These are phyloP conservation scores for Diplodia seriata DNA, from an alignment of 2,329 filamentous ascomycete species.

Conservation along the genomic window DNA sequence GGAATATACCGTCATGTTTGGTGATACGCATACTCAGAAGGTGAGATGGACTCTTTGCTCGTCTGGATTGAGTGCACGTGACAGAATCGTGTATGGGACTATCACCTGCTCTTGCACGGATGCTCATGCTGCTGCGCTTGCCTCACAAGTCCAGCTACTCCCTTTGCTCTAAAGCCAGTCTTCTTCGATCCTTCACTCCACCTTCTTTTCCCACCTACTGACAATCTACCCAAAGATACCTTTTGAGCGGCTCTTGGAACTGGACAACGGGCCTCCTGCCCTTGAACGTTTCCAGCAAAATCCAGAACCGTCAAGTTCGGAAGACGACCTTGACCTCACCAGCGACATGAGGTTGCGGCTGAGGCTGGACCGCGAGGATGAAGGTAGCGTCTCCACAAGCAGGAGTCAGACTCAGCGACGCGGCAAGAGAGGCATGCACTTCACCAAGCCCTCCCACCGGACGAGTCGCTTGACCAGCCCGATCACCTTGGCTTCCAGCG, in stretches of 20 bases:
- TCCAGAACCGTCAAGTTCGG: conserved; percentile 8
- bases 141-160: not conserved
- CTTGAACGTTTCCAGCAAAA: conserved; percentile 50
- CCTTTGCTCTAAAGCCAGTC: not conserved
- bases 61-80: not conserved
- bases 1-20: conserved; percentile 52
- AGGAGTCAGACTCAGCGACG: not conserved
- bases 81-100: not conserved
- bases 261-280: conserved; percentile 56
- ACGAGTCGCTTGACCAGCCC: not conserved
- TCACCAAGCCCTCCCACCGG: not conserved
- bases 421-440: conserved; percentile 5
- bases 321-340: conserved; percentile 19
- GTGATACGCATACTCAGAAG: conserved; percentile 48
- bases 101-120: not conserved
- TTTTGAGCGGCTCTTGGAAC: conserved; percentile 53
- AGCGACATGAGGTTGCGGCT: conserved; percentile 20
- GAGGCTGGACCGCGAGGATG: not conserved
- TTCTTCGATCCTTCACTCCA: conserved; percentile 1
- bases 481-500: conserved; percentile 32
- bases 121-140: not conserved
- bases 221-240: conserved; percentile 49
- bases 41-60: conserved; percentile 46
- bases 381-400: not conserved
- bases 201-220: not conserved